phyloP scores from a whole-genome alignment of 2,329 filamentous ascomycete species.

The Pseudogymnoascus sp. region DNA sequence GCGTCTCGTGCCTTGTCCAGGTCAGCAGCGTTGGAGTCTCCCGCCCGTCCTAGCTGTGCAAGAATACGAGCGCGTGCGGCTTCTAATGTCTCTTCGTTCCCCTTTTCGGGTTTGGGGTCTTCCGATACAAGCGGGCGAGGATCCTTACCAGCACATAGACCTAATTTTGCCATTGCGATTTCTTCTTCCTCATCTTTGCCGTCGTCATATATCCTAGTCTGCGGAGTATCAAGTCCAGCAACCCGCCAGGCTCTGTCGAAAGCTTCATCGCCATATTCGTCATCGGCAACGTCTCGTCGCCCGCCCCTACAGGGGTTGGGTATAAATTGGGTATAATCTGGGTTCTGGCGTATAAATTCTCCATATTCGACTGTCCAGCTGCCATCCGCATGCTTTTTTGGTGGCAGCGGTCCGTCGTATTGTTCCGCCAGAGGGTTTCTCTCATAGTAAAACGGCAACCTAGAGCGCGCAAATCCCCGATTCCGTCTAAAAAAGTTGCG shows the following conservation, averaged over 20 bases:
- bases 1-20: not conserved
- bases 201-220: not conserved
- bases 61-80: not conserved
- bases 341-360: not conserved
- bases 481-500: not conserved
- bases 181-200: not conserved
- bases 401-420: not conserved
- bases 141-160: not conserved
- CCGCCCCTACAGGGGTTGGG: not conserved
- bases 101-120: not conserved
- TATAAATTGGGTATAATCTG: not conserved
- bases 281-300: constrained; percentile 20
- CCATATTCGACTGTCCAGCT: not conserved
- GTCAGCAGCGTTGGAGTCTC: not conserved
- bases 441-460: not conserved
- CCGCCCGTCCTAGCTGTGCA: not conserved
- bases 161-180: not conserved
- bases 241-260: not conserved
- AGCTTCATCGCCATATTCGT: constrained; percentile 26
- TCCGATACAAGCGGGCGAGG: not conserved
- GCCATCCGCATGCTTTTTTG: not conserved
- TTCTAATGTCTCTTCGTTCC: not conserved
- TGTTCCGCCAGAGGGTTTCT: constrained; percentile 11
- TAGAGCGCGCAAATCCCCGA: not conserved
- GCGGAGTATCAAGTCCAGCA: not conserved